A percentile compares a stretch with the other conserved stretches of the same genome.
These are phyloP conservation scores for Carex arenaria DNA, from an alignment of 202 grass and related monocot species.

Conservation along the genomic window DNA sequence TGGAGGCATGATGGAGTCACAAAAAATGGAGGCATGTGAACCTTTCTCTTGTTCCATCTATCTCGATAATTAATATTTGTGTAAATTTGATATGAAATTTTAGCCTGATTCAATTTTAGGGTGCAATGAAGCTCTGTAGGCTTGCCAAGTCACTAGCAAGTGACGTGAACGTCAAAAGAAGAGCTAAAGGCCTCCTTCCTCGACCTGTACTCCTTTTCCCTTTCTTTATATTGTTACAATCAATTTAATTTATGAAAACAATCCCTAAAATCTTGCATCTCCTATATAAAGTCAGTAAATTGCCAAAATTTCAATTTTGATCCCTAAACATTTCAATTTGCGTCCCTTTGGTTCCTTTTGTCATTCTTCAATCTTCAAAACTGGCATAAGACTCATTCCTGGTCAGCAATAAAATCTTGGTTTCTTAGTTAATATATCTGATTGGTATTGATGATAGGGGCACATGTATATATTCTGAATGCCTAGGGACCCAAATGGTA, in stretches of 20 bases:
- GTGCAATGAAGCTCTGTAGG: conserved; percentile 87
- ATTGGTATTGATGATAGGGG: neutral
- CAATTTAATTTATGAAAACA: neutral
- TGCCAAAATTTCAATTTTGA: neutral
- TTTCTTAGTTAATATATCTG: neutral
- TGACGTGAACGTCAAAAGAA: conserved; percentile 73
- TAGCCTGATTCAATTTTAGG: conserved; percentile 30
- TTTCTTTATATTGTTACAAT: conserved; percentile 20
- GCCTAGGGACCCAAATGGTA: neutral
- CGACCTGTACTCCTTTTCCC: conserved; percentile 55
- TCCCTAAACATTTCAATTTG: neutral
- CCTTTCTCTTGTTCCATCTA: neutral
- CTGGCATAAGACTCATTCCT: neutral
- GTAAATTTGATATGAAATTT: neutral
- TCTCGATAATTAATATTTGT: neutral
- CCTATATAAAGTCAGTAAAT: neutral
- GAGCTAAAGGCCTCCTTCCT: conserved; percentile 90
- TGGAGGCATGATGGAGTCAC: no score
- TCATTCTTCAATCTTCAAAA: neutral
- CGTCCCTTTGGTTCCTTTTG: neutral
- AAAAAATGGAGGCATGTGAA: no score
- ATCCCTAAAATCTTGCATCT: neutral
- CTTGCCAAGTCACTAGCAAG: conserved; percentile 86
- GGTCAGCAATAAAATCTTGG: neutral
- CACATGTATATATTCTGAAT: neutral